Percentiles rank a stretch among this genome's conserved stretches.
Conservation (phyloP, 257 asterid genomes). For the Solanum chiquidenum region DNA sequence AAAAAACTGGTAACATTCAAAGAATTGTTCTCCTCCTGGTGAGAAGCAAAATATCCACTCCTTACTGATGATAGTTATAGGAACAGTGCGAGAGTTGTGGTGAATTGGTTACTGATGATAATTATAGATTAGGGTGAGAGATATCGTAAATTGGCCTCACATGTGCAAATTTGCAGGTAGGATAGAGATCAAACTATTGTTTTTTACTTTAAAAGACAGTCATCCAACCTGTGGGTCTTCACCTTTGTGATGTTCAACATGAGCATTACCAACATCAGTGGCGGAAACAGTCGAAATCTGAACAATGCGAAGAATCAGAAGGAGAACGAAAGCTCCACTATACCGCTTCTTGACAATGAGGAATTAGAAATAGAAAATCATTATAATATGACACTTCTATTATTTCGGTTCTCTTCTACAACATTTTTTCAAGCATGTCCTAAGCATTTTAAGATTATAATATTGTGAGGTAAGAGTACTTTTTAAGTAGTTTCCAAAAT, state of each 20-base stretch:
- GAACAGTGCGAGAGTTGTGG: not conserved
- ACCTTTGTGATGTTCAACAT: not conserved
- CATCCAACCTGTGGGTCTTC: not conserved
- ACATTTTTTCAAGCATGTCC: not conserved
- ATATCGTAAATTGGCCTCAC: not conserved
- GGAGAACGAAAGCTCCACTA: not conserved
- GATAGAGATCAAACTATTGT: not conserved
- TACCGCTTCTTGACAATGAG: not conserved
- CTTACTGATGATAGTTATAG: not conserved
- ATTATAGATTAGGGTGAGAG: not conserved
- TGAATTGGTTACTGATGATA: not conserved
- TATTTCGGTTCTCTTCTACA: not conserved
- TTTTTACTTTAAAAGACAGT: not conserved
- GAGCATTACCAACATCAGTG: not conserved
- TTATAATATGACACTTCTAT: not conserved
- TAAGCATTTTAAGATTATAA: not conserved
- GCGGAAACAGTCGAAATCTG: not conserved
- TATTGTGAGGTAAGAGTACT: not conserved
- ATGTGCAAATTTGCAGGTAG: not conserved
- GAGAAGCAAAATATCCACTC: not conserved
- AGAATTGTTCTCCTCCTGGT: not conserved
- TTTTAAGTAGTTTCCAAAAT: not conserved
- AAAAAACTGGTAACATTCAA: not conserved
- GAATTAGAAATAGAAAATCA: not conserved
- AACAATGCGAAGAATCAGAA: not conserved